phyloP scores from a whole-genome alignment of 2,329 filamentous ascomycete genomes.

The Cladosporium sphaerospermum region DNA sequence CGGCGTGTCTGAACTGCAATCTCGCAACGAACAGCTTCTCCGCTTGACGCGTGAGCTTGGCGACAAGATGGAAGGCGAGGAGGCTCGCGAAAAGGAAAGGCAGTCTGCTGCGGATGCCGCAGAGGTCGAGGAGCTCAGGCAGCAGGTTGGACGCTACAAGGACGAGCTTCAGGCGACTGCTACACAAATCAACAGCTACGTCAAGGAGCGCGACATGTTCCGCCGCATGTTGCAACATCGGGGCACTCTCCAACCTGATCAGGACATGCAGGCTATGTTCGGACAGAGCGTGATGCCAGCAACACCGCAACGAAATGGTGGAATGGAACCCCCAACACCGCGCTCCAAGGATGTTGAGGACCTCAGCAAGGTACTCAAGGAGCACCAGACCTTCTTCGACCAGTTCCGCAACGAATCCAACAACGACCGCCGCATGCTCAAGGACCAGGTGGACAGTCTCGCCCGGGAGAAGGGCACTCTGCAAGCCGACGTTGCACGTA shows the following conservation, averaged over 20 bases:
- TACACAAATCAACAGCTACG: constrained; percentile 83
- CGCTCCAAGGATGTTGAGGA: constrained; percentile 57
- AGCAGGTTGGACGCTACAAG: constrained; percentile 69
- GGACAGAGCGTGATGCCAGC: constrained; percentile 57
- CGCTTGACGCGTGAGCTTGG: constrained; percentile 78
- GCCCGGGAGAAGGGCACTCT: constrained; percentile 75
- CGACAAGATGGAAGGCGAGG: constrained; percentile 84
- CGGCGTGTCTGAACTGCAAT: constrained; percentile 74
- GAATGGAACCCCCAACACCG: constrained; percentile 37
- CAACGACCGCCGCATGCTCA: constrained; percentile 73
- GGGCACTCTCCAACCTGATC: constrained; percentile 52
- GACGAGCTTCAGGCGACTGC: constrained; percentile 80
- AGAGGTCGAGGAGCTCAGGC: constrained; percentile 66
- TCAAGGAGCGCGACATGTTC: constrained; percentile 96
- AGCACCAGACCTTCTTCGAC: constrained; percentile 86
- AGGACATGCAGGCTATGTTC: constrained; percentile 61
- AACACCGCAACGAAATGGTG: constrained; percentile 36
- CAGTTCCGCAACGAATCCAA: constrained; percentile 79
- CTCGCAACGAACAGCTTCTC: constrained; percentile 80
- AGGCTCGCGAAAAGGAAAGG: constrained; percentile 59
- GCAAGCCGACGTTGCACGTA: constrained; percentile 73
- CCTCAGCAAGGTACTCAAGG: constrained; percentile 71
- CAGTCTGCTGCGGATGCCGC: constrained; percentile 50
- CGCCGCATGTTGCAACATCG: constrained; percentile 82
- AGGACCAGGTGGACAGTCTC: constrained; percentile 75